Base-by-base conservation (phyloP, 495 filamentous ascomycete genomes). In the Neurospora sp. region DNA sequence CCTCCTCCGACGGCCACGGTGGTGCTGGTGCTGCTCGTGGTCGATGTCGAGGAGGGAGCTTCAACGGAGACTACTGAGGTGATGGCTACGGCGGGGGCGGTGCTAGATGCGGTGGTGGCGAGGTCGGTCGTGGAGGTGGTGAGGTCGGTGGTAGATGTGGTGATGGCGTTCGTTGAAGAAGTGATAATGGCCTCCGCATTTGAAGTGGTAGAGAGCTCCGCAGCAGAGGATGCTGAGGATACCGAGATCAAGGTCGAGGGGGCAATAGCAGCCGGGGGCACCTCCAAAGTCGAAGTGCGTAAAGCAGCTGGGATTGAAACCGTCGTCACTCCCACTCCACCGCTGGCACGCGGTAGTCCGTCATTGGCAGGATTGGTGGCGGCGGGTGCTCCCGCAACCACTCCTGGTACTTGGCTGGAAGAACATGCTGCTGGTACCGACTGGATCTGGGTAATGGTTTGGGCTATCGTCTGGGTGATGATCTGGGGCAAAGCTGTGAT, bases 401-500 rank as follows among this genome's bases (percentile, higher is more conserved):
- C 53, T 22, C 44, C 53, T 35, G 53, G 53, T 14, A 65, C 53
- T 65, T 35, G 53, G 31, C 53, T 65, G 22, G 53, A 65, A 17
- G 53, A 65, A 27, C 53, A 35, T 65, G 53, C 14, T 65, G 14
- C 53, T 27, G 27, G 22, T 16, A 37, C 53, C 27, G 53, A 65
- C 53, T 65, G 53, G 27, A 35, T 65, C 31, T 65, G 53, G 53
- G 53, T 65, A 14, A 65, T 65, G 27, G 53, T 65, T 65, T 65
- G 53, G 53, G 27, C 53, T 65, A 65, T 16, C 14, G 53, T 65
- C 53, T 80, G 78, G 37, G 84, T 84, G 20, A 84, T 72, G n/a
- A 82, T 84, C 9, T 77, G 77, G 16, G 81, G 80, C 22, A 82
- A 74, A 1, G 81, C 82, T 3, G 83, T 84, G 73, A 83, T 77